Base-by-base conservation (phyloP, 129 eudicot genomes). In the Smallanthus sonchifolius region DNA sequence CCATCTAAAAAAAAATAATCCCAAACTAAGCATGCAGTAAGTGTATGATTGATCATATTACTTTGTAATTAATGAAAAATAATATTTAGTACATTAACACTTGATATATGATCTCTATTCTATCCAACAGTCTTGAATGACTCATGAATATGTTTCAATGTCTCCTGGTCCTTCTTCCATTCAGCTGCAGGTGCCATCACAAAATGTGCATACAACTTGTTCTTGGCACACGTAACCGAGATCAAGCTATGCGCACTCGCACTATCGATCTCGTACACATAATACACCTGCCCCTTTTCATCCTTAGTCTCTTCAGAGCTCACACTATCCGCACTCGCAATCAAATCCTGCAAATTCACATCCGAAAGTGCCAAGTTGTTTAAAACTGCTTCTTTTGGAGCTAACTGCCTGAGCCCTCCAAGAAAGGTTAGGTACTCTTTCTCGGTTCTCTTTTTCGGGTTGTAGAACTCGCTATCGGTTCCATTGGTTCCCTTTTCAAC, bases 401-500 rank as follows among this genome's bases (percentile, higher is more conserved):
- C 98, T 20, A 93, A 59, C 19, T 86, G 86, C 40, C 95, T 64
- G 15, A 87, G 81, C 20, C 98, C 98, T 0, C 86, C 83, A 1
- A 93, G 92, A 55, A 57, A 93, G 0, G 95, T 88, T 0, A 93
- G 48, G 84, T 93, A 93, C 73, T 90, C 98, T 51, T 83, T 90
- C 63, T 93, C 98, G 6, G 87, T 47, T 71, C 75, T 90, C 86
- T 90, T 93, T 74, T 82, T 93, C 3, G 97, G 97, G 48, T 93
- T 93, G 80, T 80, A 93, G 83, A 93, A 93, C 70, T 93, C 97
- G 57, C 95, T 90, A 73, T 93, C 98, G 48, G 98, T 93, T 17
- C 98, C 98, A 73, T 93, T 93, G 5, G 98, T 93, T 6, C 98
- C 98, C 77, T 93, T 93, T 79, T 93, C 96, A 4, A 93, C 88